A percentile compares a stretch with the other conserved stretches of the same genome.
Conservation (phyloP, 2,329 filamentous ascomycete species). For the Aspergillus sp. region DNA sequence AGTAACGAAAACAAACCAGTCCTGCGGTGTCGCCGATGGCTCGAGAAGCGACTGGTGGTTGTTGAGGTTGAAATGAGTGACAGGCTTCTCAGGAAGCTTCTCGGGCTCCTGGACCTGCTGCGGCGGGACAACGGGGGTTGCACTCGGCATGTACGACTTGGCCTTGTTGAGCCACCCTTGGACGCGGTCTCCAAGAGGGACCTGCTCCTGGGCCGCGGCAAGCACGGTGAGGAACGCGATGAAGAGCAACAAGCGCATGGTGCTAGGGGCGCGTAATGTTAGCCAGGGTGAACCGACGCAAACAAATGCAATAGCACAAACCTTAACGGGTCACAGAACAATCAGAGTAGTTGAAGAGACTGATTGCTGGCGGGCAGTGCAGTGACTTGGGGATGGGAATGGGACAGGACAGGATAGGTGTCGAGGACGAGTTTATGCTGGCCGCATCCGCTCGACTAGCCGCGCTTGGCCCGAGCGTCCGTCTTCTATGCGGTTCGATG, state of each 20-base stretch:
- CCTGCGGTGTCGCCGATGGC: conserved; percentile 32
- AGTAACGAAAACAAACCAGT: conserved; percentile 54
- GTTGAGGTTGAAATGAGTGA: conserved; percentile 44
- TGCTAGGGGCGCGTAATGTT: conserved; percentile 19
- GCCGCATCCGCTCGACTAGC: too few species aligned
- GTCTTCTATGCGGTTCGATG: too few species aligned
- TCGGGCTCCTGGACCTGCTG: conserved; percentile 36
- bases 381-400: too few species aligned
- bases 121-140: conserved; percentile 25
- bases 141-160: conserved; percentile 46
- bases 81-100: conserved; percentile 41
- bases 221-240: conserved; percentile 41
- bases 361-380: too few species aligned
- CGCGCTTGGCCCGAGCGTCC: conserved; percentile 25
- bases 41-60: conserved; percentile 50
- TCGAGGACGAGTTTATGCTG: conserved; percentile 6
- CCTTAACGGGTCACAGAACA: too few species aligned
- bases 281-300: too few species aligned
- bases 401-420: too few species aligned
- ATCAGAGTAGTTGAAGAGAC: too few species aligned
- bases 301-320: too few species aligned
- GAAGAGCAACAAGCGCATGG: conserved; percentile 46
- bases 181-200: conserved; percentile 40
- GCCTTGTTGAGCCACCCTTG: conserved; percentile 43
- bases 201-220: conserved; percentile 50